Evolutionary conservation across 805 yeast species (phyloP), one percentile per base, ranked within the genome.

Genomic region (Candida orba): DNA sequence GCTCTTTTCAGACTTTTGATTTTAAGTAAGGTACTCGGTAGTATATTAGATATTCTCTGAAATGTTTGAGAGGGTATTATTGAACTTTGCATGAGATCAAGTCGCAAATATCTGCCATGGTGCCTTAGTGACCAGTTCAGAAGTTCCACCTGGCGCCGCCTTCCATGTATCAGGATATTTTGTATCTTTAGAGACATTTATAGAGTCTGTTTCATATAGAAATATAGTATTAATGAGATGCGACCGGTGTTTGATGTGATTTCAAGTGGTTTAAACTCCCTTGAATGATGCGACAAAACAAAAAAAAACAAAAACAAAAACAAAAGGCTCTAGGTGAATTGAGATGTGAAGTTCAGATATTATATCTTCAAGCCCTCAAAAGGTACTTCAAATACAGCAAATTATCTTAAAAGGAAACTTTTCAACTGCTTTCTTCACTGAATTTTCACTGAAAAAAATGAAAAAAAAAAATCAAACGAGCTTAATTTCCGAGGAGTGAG

Each of bases 101-200:
- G 40, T 13, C 38, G 40, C 22, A 36, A 15, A 7, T 9, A 7
- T 14, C n/a, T 40, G 5, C 46, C 46, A 15, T 43, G 41, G 25
- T 33, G 14, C 12, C 43, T 35, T 9, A 43, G 18, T 6, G 34
- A 39, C 46, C 46, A 43, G 38, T 37, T 36, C 18, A 43, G 37
- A 4, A 43, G 41, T n/a, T 43, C 46, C 3, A 36, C n/a, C n/a
- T 43, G 46, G 22, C 23, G 18, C n/a, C 36, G 46, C 37, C 41
- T 43, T 40, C 46, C 30, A 15, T 36, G 38, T 13, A 43, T 30
- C 29, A 40, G 37, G 7, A 40, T 10, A 20, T 43, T 38, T 25
- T 31, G 40, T 14, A 43, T 15, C 29, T 36, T 38, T 3, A 39
- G 17, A 8, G 42, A 30, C 40, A 43, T 43, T 42, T 42, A 42